Conservation (phyloP, 2,329 filamentous ascomycete species). For the Colletotrichum camelliae region DNA sequence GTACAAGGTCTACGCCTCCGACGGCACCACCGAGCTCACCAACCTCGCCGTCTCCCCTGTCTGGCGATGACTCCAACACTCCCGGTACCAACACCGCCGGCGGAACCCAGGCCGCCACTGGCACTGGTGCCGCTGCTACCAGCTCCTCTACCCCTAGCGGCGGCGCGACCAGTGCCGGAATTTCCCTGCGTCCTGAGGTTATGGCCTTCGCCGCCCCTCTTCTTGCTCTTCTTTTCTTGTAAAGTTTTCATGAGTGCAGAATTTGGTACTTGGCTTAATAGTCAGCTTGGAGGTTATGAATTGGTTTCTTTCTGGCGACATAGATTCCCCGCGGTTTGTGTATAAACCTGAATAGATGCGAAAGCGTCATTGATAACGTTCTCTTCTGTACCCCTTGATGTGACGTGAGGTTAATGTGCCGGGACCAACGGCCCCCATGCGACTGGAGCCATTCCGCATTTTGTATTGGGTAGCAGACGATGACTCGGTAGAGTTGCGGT, state of each 20-base stretch:
- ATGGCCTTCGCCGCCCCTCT: constrained; percentile 14
- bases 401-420: not conserved
- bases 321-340: constrained; percentile 19
- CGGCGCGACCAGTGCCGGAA: constrained; percentile 25
- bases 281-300: constrained; percentile 12
- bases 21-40: constrained; percentile 43
- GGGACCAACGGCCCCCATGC: not conserved
- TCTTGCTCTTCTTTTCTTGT: constrained; percentile 21
- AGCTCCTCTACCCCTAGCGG: constrained; percentile 31
- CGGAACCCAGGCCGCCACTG: not conserved
- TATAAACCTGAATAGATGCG: constrained; percentile 8
- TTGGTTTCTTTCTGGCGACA: constrained; percentile 16
- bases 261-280: not conserved
- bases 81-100: constrained; percentile 46
- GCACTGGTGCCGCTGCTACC: not conserved
- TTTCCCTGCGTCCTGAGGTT: constrained; percentile 10
- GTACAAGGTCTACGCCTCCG: constrained; percentile 43
- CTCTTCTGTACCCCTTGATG: not conserved
- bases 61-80: constrained; percentile 50
- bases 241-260: not conserved
- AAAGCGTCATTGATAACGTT: not conserved
- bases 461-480: not conserved
- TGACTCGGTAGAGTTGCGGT: not conserved
- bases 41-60: constrained; percentile 54
- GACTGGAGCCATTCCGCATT: not conserved